phyloP scores from a whole-genome alignment of 2,329 filamentous ascomycete species.

The Colletotrichum brevisporum region DNA sequence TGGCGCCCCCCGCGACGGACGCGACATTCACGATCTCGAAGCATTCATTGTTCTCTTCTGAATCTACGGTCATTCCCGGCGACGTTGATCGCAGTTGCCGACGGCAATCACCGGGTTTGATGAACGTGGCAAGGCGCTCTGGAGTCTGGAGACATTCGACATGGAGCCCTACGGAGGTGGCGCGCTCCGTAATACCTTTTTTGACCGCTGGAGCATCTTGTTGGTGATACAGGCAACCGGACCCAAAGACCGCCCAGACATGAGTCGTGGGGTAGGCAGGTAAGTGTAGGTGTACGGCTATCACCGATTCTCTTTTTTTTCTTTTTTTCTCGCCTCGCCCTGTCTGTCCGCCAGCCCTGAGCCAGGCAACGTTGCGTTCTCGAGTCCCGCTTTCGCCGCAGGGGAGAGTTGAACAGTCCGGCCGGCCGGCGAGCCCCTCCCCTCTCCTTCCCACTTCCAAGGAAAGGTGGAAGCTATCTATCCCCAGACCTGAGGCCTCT shows the following conservation, averaged over 20 bases:
- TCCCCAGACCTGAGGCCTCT: neutral
- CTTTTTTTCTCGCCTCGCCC: neutral
- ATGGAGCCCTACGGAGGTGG: neutral
- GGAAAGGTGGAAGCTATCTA: constrained; percentile 2
- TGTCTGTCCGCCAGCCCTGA: too few relatives aligned
- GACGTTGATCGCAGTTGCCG: constrained; percentile 17
- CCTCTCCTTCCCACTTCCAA: too few relatives aligned
- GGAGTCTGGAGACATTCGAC: neutral
- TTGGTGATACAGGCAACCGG: neutral
- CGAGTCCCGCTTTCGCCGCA: constrained; percentile 23
- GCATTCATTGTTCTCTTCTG: neutral
- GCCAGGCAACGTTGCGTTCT: constrained; percentile 28
- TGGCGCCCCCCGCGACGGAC: neutral
- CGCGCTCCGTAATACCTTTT: too few relatives aligned
- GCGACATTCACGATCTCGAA: constrained; percentile 15
- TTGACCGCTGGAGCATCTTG: too few relatives aligned
- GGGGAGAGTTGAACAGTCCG: constrained; percentile 11
- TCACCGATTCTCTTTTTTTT: neutral
- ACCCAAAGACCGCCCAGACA: neutral
- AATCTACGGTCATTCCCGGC: neutral
- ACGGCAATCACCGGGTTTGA: constrained; percentile 6
- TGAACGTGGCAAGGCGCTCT: neutral
- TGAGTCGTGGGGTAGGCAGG: constrained; percentile 10
- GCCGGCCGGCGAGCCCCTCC: neutral
- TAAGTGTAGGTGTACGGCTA: neutral